phyloP scores from a whole-genome alignment of 2,329 filamentous ascomycete genomes.

The Fusarium sp. region DNA sequence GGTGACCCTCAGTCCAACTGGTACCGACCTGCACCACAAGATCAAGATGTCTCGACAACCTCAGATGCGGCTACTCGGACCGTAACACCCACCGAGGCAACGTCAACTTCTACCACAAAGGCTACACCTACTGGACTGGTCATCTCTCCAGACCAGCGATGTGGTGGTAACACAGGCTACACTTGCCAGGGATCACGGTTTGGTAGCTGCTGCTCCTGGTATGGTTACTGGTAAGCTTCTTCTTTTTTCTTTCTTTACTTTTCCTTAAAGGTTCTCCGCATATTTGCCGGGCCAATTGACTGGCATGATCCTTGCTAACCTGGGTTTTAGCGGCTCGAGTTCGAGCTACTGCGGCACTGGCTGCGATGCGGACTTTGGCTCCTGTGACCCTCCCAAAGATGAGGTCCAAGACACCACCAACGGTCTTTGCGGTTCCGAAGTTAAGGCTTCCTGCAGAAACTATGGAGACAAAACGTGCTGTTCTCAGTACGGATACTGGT shows the following conservation, averaged over 20 bases:
- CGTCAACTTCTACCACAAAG: conserved; percentile 31
- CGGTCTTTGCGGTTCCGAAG: conserved; percentile 52
- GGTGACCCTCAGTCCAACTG: conserved; percentile 64
- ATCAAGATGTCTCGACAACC: conserved; percentile 23
- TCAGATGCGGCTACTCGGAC: conserved; percentile 26
- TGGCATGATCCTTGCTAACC: conserved; percentile 19
- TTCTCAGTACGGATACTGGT: conserved; percentile 54
- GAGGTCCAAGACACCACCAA: conserved; percentile 52
- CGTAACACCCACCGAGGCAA: conserved; percentile 19
- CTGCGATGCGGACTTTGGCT: conserved; percentile 54
- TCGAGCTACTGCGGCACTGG: conserved; percentile 54
- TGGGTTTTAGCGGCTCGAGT: conserved; percentile 48
- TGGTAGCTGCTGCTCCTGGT: conserved; percentile 57
- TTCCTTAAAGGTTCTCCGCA: background rate
- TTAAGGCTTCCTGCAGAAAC: conserved; percentile 51
- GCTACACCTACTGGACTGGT: conserved; percentile 38
- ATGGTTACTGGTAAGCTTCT: conserved; percentile 55
- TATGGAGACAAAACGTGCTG: conserved; percentile 54
- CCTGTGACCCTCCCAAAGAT: conserved; percentile 45
- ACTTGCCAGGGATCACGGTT: conserved; percentile 54
- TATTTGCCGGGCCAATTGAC: background rate
- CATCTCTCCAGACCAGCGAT: conserved; percentile 53
- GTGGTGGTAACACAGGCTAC: conserved; percentile 52
- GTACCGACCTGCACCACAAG: conserved; percentile 58
- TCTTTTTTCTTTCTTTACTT: background rate